Percentiles rank a stretch among this genome's conserved stretches.
These are phyloP conservation scores for Ganoderma boninense DNA, from an alignment of 1,284 basidiomycete species.

Conservation along the genomic window DNA sequence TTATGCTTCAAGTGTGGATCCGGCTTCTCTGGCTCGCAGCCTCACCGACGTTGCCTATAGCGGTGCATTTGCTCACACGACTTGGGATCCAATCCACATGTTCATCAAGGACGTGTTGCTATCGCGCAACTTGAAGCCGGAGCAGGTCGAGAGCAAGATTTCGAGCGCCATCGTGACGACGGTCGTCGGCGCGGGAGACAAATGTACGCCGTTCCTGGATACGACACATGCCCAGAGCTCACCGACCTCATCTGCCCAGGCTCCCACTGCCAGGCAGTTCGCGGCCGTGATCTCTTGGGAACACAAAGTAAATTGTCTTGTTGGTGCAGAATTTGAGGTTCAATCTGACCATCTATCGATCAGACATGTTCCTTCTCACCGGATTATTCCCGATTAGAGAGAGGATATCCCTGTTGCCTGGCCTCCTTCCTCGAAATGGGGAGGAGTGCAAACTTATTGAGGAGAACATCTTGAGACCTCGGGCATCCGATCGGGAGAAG, in stretches of 20 bases:
- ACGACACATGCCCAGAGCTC: background rate
- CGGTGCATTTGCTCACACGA: too few species aligned
- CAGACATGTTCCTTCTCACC: constrained; percentile 36
- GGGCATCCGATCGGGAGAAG: constrained; percentile 4
- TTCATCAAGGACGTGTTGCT: constrained; percentile 8
- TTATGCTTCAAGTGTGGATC: background rate
- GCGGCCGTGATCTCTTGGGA: constrained; percentile 34
- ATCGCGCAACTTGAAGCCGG: constrained; percentile 17
- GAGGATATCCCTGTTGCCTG: constrained; percentile 23
- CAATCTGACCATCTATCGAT: background rate
- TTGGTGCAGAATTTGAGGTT: background rate
- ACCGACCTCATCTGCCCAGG: constrained; percentile 21
- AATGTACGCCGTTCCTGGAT: constrained; percentile 7
- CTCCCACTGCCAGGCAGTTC: constrained; percentile 28
- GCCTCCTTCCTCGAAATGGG: constrained; percentile 30
- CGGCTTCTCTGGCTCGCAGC: background rate
- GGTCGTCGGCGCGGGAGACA: constrained; percentile 13
- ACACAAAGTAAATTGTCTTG: constrained; percentile 29
- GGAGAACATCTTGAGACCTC: background rate
- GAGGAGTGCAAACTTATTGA: constrained; percentile 20
- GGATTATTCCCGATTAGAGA: constrained; percentile 22
- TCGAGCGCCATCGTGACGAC: constrained; percentile 16
- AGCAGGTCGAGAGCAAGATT: background rate
- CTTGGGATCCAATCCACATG: background rate
- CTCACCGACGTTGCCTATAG: background rate